Conservation (phyloP, 192 early-diverging fungal genomes). For the Neocallimastix lanati region DNA sequence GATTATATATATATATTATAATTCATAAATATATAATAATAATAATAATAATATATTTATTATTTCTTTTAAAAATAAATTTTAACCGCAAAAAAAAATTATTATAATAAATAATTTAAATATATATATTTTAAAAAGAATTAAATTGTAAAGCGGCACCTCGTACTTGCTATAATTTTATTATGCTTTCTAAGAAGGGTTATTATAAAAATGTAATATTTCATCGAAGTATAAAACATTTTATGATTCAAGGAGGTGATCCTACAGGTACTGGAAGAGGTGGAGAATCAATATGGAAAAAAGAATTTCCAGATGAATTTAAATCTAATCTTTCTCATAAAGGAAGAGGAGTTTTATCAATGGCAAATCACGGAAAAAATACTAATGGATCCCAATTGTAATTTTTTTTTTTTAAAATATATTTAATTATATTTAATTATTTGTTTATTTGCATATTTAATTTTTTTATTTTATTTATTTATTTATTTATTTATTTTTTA, state of each 20-base stretch:
- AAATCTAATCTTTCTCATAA: constrained; percentile 45
- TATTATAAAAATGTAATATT: constrained; percentile 74
- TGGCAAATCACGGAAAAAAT: constrained; percentile 87
- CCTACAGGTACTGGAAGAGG: constrained; percentile 30
- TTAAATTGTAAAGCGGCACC: constrained; percentile 40
- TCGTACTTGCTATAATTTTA: constrained; percentile 80
- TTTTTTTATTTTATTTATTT: background rate
- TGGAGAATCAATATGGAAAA: constrained; percentile 21
- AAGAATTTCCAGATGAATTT: constrained; percentile 26
- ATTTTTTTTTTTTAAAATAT: background rate
- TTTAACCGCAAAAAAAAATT: too few relatives aligned
- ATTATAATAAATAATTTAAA: constrained; percentile 44
- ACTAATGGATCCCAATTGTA: constrained; percentile 73
- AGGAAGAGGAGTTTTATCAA: constrained; percentile 66
- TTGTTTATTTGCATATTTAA: background rate
- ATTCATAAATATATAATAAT: too few relatives aligned
- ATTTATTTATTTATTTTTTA: constrained; percentile 3
- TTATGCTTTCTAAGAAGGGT: constrained; percentile 61
- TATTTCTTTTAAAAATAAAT: too few relatives aligned
- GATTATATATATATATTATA: too few relatives aligned
- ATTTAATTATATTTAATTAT: background rate
- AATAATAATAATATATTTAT: too few relatives aligned
- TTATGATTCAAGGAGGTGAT: constrained; percentile 38
- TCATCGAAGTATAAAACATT: constrained; percentile 48
- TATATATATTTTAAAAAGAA: constrained; percentile 9